Percentiles rank a stretch among this genome's conserved stretches.
These are phyloP conservation scores for Lichtheimia ornata DNA, from an alignment of 371 early-diverging fungal genomes.

Conservation along the genomic window DNA sequence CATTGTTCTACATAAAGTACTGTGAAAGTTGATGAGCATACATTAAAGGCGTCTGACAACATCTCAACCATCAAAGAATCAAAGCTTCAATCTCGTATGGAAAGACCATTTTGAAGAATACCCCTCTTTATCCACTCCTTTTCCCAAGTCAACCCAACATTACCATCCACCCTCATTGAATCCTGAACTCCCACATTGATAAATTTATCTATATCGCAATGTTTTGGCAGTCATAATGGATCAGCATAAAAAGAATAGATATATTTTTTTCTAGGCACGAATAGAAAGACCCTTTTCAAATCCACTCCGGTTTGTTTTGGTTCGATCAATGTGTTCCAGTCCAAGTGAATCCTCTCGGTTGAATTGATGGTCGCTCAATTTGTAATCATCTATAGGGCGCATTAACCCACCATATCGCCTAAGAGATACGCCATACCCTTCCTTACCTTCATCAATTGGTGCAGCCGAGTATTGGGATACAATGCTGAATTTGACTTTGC, in stretches of 20 bases:
- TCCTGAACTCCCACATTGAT: too few species aligned
- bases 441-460: conserved; percentile 50
- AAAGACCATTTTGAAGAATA: too few species aligned
- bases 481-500: conserved; percentile 70
- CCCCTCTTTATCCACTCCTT: too few species aligned
- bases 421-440: neutral
- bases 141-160: too few species aligned
- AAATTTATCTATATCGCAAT: too few species aligned
- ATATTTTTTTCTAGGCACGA: conserved; percentile 41
- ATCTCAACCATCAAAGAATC: too few species aligned
- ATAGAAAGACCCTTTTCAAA: conserved; percentile 54
- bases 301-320: conserved; percentile 44
- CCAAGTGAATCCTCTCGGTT: conserved; percentile 56
- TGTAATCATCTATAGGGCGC: conserved; percentile 44
- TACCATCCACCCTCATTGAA: too few species aligned
- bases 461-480: conserved; percentile 36
- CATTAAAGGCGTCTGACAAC: too few species aligned
- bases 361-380: conserved; percentile 50
- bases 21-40: too few species aligned
- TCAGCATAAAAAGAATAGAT: neutral
- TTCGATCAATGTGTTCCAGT: conserved; percentile 72
- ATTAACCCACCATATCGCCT: conserved; percentile 7
- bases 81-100: too few species aligned
- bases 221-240: too few species aligned
- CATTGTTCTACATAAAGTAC: too few species aligned